These are phyloP conservation scores for Xerocomus spinulosus DNA, from an alignment of 768 basidiomycete genomes.

Conservation along the genomic window DNA sequence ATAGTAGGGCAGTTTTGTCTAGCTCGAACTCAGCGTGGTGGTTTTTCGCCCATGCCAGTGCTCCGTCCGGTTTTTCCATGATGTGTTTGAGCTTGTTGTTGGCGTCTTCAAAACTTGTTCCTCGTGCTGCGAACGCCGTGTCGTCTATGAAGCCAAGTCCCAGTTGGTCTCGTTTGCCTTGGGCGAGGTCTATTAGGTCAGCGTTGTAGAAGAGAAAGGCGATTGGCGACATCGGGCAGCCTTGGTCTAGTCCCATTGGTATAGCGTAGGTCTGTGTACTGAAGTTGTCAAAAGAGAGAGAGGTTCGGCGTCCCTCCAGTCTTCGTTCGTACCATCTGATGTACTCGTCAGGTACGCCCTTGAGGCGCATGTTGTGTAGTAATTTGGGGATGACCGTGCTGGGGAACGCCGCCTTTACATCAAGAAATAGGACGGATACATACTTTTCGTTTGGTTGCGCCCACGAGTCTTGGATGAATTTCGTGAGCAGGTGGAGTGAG, in stretches of 20 bases:
- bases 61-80: background rate
- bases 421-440: background rate
- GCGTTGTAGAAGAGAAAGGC: constrained; percentile 24
- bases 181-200: constrained; percentile 13
- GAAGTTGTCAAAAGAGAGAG: constrained; percentile 25
- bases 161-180: background rate
- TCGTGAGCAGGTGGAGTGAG: constrained; percentile 2
- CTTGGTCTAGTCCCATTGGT: background rate
- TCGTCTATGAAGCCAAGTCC: constrained; percentile 8
- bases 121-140: background rate
- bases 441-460: background rate
- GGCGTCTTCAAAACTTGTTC: background rate
- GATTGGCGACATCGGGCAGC: too few relatives aligned
- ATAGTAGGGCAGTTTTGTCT: background rate
- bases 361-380: background rate
- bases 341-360: too few relatives aligned
- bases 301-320: background rate
- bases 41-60: background rate
- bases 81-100: background rate
- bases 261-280: constrained; percentile 13
- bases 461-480: background rate
- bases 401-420: too few relatives aligned
- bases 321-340: background rate
- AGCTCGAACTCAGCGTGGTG: background rate
- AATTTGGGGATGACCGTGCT: too few relatives aligned